Percentiles rank a stretch among this genome's conserved stretches.
Evolutionary conservation across 2,329 filamentous ascomycete genomes (phyloP).

Genomic region (Helicocarpus griseus): DNA sequence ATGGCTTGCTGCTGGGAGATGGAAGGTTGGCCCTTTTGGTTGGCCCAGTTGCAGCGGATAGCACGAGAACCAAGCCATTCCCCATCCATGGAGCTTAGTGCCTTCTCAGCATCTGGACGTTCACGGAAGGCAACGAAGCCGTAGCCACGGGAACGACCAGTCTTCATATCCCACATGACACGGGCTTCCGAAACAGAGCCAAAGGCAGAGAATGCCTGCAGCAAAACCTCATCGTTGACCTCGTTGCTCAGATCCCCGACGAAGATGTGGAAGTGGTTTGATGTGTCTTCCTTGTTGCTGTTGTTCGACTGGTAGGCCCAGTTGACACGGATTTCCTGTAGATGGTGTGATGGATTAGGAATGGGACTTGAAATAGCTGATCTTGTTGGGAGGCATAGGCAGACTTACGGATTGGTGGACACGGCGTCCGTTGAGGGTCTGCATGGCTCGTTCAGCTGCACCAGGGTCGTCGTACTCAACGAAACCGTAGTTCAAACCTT

Average conservation of each 20-base stretch:
- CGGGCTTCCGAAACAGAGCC: constrained; percentile 93
- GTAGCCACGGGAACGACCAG: constrained; percentile 90
- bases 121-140: constrained; percentile 97
- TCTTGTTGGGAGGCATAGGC: too few relatives aligned
- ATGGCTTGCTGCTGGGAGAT: constrained; percentile 97
- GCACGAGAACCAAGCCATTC: constrained; percentile 98
- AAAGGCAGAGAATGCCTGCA: constrained; percentile 92
- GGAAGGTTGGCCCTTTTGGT: constrained; percentile 98
- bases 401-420: constrained; percentile 82
- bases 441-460: constrained; percentile 93
- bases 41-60: constrained; percentile 99
- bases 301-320: constrained; percentile 99
- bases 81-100: constrained; percentile 93
- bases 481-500: constrained; percentile 98
- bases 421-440: constrained; percentile 86
- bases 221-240: constrained; percentile 90
- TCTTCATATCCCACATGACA: constrained; percentile 99
- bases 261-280: constrained; percentile 97
- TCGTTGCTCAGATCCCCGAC: constrained; percentile 97
- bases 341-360: too few relatives aligned
- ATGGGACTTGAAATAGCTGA: background rate
- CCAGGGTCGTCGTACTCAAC: constrained; percentile 97
- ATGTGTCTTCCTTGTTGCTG: constrained; percentile 90
- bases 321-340: constrained; percentile 93
- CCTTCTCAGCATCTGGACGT: constrained; percentile 86